A percentile compares a stretch with the other conserved stretches of the same genome.
Evolutionary conservation across 2,329 filamentous ascomycete species (phyloP).

Genomic region (Ophiostoma montium): DNA sequence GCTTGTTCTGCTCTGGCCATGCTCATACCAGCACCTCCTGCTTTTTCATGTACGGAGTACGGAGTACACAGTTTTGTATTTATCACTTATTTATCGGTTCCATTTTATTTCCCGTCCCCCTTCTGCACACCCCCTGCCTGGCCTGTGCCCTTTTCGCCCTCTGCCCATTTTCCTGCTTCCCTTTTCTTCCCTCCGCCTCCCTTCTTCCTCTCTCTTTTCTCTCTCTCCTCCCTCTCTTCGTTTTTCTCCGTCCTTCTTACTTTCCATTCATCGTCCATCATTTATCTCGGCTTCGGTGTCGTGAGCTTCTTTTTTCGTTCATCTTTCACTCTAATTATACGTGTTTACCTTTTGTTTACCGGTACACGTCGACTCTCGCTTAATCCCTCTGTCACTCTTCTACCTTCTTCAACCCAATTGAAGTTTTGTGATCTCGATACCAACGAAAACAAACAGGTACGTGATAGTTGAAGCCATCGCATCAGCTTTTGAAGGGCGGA

Average conservation of each 20-base stretch:
- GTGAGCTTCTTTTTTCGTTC: constrained; percentile 4
- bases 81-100: too few relatives aligned
- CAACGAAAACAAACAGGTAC: not conserved
- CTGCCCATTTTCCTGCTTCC: not conserved
- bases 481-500: too few relatives aligned
- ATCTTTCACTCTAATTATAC: constrained; percentile 5
- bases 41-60: not conserved
- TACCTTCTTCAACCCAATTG: not conserved
- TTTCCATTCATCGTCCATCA: constrained; percentile 12
- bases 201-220: constrained; percentile 1
- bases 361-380: constrained; percentile 12
- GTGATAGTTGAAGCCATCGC: not conserved
- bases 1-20: constrained; percentile 1
- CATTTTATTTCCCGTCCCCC: not conserved
- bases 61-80: too few relatives aligned
- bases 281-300: constrained; percentile 10
- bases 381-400: not conserved
- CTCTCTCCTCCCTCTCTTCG: constrained; percentile 2
- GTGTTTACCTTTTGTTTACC: constrained; percentile 5
- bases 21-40: constrained; percentile 4
- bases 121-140: not conserved
- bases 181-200: constrained; percentile 2
- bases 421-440: not conserved
- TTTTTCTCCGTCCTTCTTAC: constrained; percentile 1
- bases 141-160: not conserved